phyloP scores from a whole-genome alignment of 192 early-diverging fungal species.

The Entomortierella beljakovae region DNA sequence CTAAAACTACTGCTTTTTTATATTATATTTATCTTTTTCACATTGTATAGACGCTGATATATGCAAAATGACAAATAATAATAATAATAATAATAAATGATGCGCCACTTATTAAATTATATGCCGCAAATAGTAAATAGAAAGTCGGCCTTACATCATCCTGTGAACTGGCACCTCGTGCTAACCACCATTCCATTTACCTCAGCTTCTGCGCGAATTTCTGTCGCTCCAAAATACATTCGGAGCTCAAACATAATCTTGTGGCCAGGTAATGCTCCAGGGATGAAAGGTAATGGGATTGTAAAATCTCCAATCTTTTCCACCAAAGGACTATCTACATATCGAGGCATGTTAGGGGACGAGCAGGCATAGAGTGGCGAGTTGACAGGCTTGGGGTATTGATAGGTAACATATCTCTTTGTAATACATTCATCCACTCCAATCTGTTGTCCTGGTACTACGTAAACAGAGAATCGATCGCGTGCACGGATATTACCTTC shows the following conservation, averaged over 20 bases:
- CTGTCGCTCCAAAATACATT: slow-evolving; percentile 64
- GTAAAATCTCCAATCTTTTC: slow-evolving; percentile 47
- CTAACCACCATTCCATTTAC: slow-evolving; percentile 52
- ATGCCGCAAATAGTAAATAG: too few species aligned
- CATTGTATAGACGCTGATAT: too few species aligned
- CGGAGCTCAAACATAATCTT: slow-evolving; percentile 35
- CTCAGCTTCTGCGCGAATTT: slow-evolving; percentile 61
- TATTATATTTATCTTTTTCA: too few species aligned
- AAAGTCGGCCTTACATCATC: too few species aligned
- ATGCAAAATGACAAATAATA: too few species aligned
- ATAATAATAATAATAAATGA: too few species aligned
- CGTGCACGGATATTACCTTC: slow-evolving; percentile 54
- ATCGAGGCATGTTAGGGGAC: slow-evolving; percentile 23
- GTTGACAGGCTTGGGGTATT: slow-evolving; percentile 37
- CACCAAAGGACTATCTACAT: slow-evolving; percentile 28
- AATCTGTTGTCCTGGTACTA: slow-evolving; percentile 54
- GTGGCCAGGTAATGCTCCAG: slow-evolving; percentile 26
- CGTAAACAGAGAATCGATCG: slow-evolving; percentile 60
- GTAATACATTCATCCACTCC: slow-evolving; percentile 47
- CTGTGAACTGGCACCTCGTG: slow-evolving; percentile 40
- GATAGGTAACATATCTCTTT: slow-evolving; percentile 33
- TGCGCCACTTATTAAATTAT: too few species aligned
- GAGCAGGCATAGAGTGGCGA: slow-evolving; percentile 42
- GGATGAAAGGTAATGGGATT: slow-evolving; percentile 38
- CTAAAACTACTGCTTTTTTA: too few species aligned